Conservation (phyloP, 257 asterid genomes). For the Nicotiana tomentosiformis region DNA sequence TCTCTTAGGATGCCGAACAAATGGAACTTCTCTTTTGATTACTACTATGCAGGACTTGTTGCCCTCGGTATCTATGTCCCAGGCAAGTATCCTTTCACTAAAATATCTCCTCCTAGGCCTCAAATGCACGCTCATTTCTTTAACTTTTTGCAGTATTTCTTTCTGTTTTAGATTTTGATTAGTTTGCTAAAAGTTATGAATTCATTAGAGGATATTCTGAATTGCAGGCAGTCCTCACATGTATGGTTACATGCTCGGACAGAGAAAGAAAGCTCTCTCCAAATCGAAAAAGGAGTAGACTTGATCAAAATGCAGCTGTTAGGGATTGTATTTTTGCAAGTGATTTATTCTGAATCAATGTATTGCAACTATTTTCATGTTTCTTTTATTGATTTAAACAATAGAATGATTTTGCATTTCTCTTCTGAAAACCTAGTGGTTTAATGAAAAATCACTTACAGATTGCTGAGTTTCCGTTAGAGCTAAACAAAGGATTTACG, state of each 20-base stretch:
- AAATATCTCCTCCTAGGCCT: not conserved
- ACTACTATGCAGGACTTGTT: conserved; percentile 49
- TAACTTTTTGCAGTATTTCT: not conserved
- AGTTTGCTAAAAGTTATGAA: not conserved
- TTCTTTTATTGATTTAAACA: not conserved
- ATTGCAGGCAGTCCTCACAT: conserved; percentile 64
- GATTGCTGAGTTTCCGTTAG: not conserved
- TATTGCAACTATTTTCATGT: not conserved
- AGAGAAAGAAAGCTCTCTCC: conserved; percentile 81
- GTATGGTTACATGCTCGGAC: conserved; percentile 77
- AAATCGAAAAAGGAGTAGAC: conserved; percentile 55
- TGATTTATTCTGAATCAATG: not conserved
- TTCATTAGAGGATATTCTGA: not conserved
- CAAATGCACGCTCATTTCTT: not conserved
- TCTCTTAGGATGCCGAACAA: conserved; percentile 75
- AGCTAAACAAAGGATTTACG: not conserved
- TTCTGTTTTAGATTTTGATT: not conserved
- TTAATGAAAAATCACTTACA: not conserved
- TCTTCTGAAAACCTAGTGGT: not conserved
- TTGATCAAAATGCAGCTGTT: not conserved
- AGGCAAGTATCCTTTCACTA: conserved; percentile 17
- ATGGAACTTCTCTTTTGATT: conserved; percentile 77
- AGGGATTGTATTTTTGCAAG: not conserved
- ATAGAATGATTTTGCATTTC: not conserved
- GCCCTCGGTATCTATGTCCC: conserved; percentile 71